Base-by-base conservation (phyloP, 805 yeast species). In the Candida ipomoeae region DNA sequence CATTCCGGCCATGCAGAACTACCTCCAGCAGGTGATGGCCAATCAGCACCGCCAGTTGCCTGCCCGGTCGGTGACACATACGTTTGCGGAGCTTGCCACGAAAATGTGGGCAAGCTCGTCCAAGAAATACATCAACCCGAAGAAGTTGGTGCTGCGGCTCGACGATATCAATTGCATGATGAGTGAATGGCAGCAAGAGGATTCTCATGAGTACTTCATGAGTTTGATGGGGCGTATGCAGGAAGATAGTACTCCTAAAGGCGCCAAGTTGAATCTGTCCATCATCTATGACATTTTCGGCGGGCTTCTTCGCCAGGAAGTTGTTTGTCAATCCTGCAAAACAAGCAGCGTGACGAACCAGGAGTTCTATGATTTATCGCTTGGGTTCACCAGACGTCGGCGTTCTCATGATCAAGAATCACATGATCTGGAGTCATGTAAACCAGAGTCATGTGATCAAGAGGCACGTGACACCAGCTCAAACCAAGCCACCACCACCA, bases 101-200 rank as follows among this genome's bases (percentile, higher is more conserved):
- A 79, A 78, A 61, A 84, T 87, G 87, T 87, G 89, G 88, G 44
- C 43, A 65, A 66, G 50, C 53, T 43, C 23, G 15, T 41, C 37
- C 34, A 58, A 55, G 45, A 72, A 75, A 52, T 82, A 78, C 60
- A 74, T 89, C 48, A 87, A 87, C 68, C 98, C 96, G 8, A 82
- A 82, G 58, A 81, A 80, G 61, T 74, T 90, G 59, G 84, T 88
- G 51, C 75, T 76, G 46, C 77, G 89, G 56, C 72, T 88, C 50
- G 87, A 80, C 45, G 96, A 89, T 60, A 89, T 92, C 60, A 90
- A 90, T 67, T 89, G 96, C 65, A 88, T 89, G 96, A 89, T 91
- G 96, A 83, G 90, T 41, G 94, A 85, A 65, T 91, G 96, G 96
- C 91, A 89, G 68, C 99, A 94, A 67, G 98, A 94, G 68, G 99